Conservation (phyloP, 202 grass and related monocot species). For the Cymbopogon flexuosus region DNA sequence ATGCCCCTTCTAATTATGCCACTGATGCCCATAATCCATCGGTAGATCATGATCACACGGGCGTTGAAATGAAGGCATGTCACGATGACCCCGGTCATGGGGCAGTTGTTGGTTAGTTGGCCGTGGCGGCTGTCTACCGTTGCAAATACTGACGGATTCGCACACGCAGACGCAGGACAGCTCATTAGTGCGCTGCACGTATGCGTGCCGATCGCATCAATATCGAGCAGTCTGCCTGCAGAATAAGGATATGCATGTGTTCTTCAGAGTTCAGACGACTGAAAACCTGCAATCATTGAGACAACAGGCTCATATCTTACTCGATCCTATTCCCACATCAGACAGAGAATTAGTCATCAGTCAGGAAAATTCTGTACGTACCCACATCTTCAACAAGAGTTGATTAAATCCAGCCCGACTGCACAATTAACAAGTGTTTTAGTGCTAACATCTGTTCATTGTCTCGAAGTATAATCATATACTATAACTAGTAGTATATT, state of each 20-base stretch:
- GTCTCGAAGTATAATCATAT: neutral
- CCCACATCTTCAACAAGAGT: neutral
- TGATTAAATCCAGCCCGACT: neutral
- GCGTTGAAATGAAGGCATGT: constrained; percentile 11
- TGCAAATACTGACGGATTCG: neutral
- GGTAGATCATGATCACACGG: neutral
- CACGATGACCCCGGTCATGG: neutral
- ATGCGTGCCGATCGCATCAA: neutral
- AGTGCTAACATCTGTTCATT: neutral
- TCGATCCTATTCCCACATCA: neutral
- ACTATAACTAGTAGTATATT: neutral
- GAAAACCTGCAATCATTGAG: constrained; percentile 25
- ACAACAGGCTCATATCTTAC: neutral
- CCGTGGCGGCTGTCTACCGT: constrained; percentile 28
- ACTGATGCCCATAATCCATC: neutral
- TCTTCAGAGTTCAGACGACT: neutral
- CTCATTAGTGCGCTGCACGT: constrained; percentile 41
- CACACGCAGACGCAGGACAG: neutral
- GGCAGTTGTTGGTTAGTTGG: neutral
- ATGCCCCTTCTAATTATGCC: neutral
- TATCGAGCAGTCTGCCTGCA: neutral
- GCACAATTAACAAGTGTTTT: neutral
- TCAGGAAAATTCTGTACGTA: constrained; percentile 18
- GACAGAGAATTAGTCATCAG: constrained; percentile 27
- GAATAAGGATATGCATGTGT: neutral